Conservation (phyloP, 2,329 filamentous ascomycete genomes). For the Magnaporthiopsis incrustans region DNA sequence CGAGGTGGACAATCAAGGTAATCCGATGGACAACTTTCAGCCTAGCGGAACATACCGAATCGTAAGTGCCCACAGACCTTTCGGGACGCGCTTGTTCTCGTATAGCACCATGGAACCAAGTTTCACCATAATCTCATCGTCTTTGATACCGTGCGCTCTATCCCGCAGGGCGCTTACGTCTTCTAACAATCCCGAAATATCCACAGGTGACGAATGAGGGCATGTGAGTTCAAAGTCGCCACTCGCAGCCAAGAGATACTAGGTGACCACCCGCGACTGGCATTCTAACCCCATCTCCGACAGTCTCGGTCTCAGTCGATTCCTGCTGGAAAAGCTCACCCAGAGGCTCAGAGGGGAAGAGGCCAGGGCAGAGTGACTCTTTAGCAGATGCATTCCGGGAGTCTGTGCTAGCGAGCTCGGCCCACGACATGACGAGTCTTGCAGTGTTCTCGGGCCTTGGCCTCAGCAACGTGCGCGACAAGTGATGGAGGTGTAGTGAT, state of each 20-base stretch:
- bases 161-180: too few species aligned
- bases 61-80: slow-evolving; percentile 6
- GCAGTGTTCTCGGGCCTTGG: not conserved
- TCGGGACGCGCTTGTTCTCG: not conserved
- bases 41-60: slow-evolving; percentile 40
- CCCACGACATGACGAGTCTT: not conserved
- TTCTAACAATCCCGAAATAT: not conserved
- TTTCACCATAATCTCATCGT: not conserved
- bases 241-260: slow-evolving; percentile 2
- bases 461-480: not conserved
- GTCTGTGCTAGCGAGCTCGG: not conserved
- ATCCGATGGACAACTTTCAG: slow-evolving; percentile 15
- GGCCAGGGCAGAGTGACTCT: not conserved
- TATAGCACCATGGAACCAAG: not conserved
- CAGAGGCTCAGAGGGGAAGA: slow-evolving; percentile 46
- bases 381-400: not conserved
- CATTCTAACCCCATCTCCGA: slow-evolving; percentile 5
- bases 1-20: slow-evolving; percentile 50
- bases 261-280: slow-evolving; percentile 14
- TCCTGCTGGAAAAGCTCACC: slow-evolving; percentile 44
- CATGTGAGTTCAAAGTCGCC: slow-evolving; percentile 43
- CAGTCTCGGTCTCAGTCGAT: slow-evolving; percentile 47
- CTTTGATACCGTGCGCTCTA: not conserved
- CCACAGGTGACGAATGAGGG: slow-evolving; percentile 50
- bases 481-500: not conserved